Percentiles rank a stretch among this genome's conserved stretches.
phyloP scores from a whole-genome alignment of 2,329 filamentous ascomycete genomes.

The Seiridium unicorne region DNA sequence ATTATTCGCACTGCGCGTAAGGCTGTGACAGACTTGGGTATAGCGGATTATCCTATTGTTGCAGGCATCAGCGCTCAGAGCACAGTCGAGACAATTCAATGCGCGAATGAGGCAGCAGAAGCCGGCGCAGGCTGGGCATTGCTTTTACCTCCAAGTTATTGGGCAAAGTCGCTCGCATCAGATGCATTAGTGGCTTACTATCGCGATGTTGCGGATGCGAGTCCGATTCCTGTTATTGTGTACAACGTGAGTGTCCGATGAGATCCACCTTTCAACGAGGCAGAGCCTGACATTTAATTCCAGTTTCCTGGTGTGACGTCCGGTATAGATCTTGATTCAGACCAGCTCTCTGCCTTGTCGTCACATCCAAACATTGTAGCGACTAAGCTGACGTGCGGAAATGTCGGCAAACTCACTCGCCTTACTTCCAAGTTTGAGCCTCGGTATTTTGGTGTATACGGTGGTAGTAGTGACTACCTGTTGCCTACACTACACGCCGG shows the following conservation, averaged over 20 bases:
- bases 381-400: conserved; percentile 26
- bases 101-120: conserved; percentile 33
- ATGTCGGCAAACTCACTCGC: conserved; percentile 25
- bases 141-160: conserved; percentile 38
- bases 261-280: not conserved
- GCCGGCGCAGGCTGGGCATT: conserved; percentile 37
- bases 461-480: conserved; percentile 42
- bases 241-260: conserved; percentile 24
- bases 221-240: conserved; percentile 22
- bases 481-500: conserved; percentile 36
- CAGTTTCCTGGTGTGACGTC: conserved; percentile 31
- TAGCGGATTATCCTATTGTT: conserved; percentile 38
- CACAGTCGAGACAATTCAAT: conserved; percentile 32
- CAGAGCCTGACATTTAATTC: not conserved
- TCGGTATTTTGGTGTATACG: conserved; percentile 40
- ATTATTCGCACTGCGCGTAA: conserved; percentile 37
- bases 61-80: conserved; percentile 41
- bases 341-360: conserved; percentile 18
- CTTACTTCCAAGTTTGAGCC: conserved; percentile 32
- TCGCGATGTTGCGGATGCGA: conserved; percentile 33
- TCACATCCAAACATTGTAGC: conserved; percentile 25
- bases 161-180: conserved; percentile 32
- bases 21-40: conserved; percentile 33
- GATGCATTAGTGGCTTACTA: conserved; percentile 34
- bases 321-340: conserved; percentile 28